Conservation (phyloP, 2,329 filamentous ascomycete genomes). For the Microdochium bolleyi region DNA sequence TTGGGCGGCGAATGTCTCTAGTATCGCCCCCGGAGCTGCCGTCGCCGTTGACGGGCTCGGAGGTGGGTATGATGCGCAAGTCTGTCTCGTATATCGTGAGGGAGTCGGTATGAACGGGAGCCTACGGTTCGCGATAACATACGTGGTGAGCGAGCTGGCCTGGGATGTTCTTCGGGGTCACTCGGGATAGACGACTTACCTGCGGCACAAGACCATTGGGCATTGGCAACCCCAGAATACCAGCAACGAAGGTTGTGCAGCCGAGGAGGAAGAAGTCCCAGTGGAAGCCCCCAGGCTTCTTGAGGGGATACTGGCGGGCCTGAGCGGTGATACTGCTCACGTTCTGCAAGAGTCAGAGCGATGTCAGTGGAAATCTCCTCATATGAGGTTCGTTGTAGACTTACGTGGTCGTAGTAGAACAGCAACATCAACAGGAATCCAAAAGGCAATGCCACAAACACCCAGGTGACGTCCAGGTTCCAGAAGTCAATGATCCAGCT, state of each 20-base stretch:
- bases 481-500: constrained; percentile 45
- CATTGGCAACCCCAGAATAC: constrained; percentile 47
- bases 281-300: constrained; percentile 52
- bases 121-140: constrained; percentile 21
- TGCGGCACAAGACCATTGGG: constrained; percentile 51
- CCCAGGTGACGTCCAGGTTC: constrained; percentile 40
- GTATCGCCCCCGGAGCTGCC: constrained; percentile 9
- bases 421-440: constrained; percentile 43
- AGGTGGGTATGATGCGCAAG: constrained; percentile 29
- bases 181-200: constrained; percentile 3
- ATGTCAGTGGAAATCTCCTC: too few species aligned
- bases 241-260: constrained; percentile 44
- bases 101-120: constrained; percentile 50
- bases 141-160: background rate
- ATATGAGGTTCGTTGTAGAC: too few species aligned
- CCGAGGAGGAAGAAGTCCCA: constrained; percentile 54
- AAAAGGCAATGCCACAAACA: constrained; percentile 44
- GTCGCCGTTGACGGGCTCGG: constrained; percentile 17
- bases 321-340: constrained; percentile 49
- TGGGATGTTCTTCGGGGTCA: too few species aligned
- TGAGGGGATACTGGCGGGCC: constrained; percentile 44
- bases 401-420: constrained; percentile 48
- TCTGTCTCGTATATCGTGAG: constrained; percentile 32
- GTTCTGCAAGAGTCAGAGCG: constrained; percentile 17
- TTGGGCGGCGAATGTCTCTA: constrained; percentile 31